Base-by-base conservation (phyloP, 2,329 filamentous ascomycete genomes). In the Epichloe amarillans region DNA sequence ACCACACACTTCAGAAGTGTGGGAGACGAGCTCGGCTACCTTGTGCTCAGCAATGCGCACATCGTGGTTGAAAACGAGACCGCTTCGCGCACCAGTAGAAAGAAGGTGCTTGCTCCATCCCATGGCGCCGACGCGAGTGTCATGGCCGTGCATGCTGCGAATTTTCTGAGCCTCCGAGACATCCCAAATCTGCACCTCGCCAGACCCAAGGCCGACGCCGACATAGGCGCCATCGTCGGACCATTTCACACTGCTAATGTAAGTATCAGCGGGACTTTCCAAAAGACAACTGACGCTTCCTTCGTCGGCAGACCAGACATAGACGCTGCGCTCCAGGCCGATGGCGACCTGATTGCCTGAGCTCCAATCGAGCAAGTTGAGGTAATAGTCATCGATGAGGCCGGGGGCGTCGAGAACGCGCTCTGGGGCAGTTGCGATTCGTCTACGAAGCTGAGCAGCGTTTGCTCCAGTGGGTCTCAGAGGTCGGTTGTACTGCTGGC, bases 141-240 rank as follows among this genome's bases (percentile, higher is more conserved):
- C 91, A 65, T 98, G 93, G 54, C 93, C 93, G 66, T 89, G 86
- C 93, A 98, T 98, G 76, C 89, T 96, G 67, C 93, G 90, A 53
- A 98, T 84, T 79, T 97, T 97, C 64, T 83, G 84, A 55, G 85
- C 82, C 69, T 98, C 93, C 61, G 95, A 86, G 30, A 96, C 91
- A 62, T 97, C 93, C 91, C 93, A 98, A 72, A 98, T 98, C 73
- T 98, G 93, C 38, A 98, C 88, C 69, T 98, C 93, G 53, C 93
- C 93, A 38, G 88, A 88, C 54, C 90, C 91, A 47, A 98, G 84
- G 54, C 93, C 93, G 59, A 97, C 90, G 56, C 90, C 85, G 57
- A 98, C 90, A 64, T 98, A 97, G 35, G 91, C 90, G 53, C 93
- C 93, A 63, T 98, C 93, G 47, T 87, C 88, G 55, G 90, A 96